Evolutionary conservation across 1,284 basidiomycete genomes (phyloP).

Genomic region (Taiwanofungus camphoratus): DNA sequence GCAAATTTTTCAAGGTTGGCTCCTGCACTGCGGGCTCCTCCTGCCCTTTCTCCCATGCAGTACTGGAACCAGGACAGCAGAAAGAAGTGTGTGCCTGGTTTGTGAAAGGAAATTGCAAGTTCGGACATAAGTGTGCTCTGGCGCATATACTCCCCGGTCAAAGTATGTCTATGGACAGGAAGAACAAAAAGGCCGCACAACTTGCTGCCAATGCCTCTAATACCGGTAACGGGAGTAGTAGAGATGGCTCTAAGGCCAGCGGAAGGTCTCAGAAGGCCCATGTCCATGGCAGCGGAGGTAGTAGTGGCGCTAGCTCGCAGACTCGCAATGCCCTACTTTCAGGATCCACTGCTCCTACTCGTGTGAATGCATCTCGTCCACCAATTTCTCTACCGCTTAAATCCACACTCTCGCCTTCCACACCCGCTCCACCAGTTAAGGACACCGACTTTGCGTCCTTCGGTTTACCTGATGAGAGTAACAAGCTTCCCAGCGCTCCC

Average conservation of each 20-base stretch:
- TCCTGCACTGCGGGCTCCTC: constrained; percentile 92
- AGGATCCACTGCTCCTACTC: constrained; percentile 47
- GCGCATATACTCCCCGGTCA: constrained; percentile 94
- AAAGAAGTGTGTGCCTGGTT: constrained; percentile 97
- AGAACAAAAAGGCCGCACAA: constrained; percentile 97
- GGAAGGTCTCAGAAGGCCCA: constrained; percentile 17
- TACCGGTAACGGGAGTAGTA: constrained; percentile 35
- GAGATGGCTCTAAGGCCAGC: constrained; percentile 24
- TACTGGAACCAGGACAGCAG: constrained; percentile 66
- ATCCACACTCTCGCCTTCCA: constrained; percentile 66
- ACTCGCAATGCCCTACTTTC: constrained; percentile 45
- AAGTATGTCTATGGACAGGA: constrained; percentile 92
- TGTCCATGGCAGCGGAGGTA: constrained; percentile 8
- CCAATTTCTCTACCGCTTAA: constrained; percentile 64
- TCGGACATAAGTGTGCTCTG: constrained; percentile 94
- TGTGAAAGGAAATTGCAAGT: constrained; percentile 94
- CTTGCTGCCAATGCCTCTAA: constrained; percentile 48
- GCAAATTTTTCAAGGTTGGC: constrained; percentile 95
- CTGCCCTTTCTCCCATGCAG: constrained; percentile 88
- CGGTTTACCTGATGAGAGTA: constrained; percentile 51
- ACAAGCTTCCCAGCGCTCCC: constrained; percentile 42
- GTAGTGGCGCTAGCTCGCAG: constrained; percentile 17
- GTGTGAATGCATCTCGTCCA: constrained; percentile 44
- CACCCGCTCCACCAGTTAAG: constrained; percentile 71
- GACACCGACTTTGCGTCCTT: constrained; percentile 74